phyloP scores from a whole-genome alignment of 2,329 filamentous ascomycete species.

The Cladosporium cucumerinum region DNA sequence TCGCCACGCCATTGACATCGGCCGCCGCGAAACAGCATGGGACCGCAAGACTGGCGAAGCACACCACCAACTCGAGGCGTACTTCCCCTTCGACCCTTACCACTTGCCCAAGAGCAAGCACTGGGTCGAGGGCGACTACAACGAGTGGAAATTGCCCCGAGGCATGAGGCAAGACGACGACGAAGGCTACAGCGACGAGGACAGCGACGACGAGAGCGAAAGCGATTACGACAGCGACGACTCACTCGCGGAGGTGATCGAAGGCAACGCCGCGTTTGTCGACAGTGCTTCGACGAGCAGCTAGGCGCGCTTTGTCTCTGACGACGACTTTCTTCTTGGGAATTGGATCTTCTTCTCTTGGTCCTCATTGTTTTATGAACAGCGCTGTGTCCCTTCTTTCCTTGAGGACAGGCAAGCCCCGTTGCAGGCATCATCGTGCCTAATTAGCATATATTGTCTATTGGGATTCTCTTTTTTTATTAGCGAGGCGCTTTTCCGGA shows the following conservation, averaged over 20 bases:
- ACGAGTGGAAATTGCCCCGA: constrained; percentile 72
- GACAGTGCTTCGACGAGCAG: constrained; percentile 18
- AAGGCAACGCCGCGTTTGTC: constrained; percentile 5
- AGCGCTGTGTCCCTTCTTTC: background rate
- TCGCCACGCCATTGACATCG: constrained; percentile 46
- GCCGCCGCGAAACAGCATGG: constrained; percentile 54
- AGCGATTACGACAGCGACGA: constrained; percentile 27
- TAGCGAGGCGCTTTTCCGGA: background rate
- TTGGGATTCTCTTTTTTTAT: background rate
- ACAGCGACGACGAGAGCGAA: constrained; percentile 43
- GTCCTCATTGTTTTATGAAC: no score
- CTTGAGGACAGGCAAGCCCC: no score
- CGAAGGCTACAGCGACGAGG: constrained; percentile 41
- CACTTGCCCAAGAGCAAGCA: constrained; percentile 79
- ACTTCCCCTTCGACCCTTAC: constrained; percentile 97
- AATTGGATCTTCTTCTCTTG: background rate
- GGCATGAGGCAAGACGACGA: constrained; percentile 57
- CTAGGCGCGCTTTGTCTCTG: constrained; percentile 9
- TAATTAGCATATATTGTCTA: background rate
- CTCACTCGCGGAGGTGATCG: background rate
- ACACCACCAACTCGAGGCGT: constrained; percentile 82
- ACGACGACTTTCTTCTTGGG: background rate
- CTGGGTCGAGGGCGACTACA: constrained; percentile 83
- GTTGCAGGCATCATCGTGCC: background rate
- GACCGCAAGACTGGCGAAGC: constrained; percentile 64